Evolutionary conservation across 192 early-diverging fungal species (phyloP).

Genomic region (Nowakowskiella sp.): DNA sequence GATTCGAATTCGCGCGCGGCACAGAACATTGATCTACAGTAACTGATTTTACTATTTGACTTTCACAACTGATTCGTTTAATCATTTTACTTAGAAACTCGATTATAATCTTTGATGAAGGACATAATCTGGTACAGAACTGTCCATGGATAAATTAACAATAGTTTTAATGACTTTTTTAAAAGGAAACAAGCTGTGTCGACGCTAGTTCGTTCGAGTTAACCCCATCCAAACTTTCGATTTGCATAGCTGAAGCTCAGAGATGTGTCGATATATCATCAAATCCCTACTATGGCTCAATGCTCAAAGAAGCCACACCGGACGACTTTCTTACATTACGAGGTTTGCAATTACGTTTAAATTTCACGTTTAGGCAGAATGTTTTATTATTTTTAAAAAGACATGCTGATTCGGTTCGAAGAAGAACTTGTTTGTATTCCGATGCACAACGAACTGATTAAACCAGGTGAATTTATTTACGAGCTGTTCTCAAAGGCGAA

Average conservation of each 20-base stretch:
- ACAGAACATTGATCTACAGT: conserved; percentile 44
- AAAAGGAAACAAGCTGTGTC: conserved; percentile 26
- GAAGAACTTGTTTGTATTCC: conserved; percentile 11
- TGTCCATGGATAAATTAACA: conserved; percentile 14
- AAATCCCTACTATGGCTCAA: neutral
- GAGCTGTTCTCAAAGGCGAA: conserved; percentile 18
- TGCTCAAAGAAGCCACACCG: neutral
- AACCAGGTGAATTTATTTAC: conserved; percentile 27
- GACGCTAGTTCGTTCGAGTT: conserved; percentile 43
- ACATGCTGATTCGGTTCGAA: conserved; percentile 12
- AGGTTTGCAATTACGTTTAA: conserved; percentile 12
- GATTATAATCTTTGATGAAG: conserved; percentile 59
- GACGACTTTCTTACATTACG: conserved; percentile 17
- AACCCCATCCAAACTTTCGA: conserved; percentile 7
- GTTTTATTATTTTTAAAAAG: conserved; percentile 1
- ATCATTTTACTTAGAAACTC: conserved; percentile 16
- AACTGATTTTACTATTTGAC: neutral
- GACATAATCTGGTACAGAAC: conserved; percentile 23
- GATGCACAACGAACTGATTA: conserved; percentile 8
- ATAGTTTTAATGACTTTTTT: conserved; percentile 7
- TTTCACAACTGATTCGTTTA: neutral
- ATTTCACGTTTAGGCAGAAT: neutral
- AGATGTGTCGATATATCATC: conserved; percentile 10
- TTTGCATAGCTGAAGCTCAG: conserved; percentile 17
- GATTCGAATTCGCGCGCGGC: conserved; percentile 41